Conservation (phyloP, 495 filamentous ascomycete genomes). For the Penicillium longicatenatum region DNA sequence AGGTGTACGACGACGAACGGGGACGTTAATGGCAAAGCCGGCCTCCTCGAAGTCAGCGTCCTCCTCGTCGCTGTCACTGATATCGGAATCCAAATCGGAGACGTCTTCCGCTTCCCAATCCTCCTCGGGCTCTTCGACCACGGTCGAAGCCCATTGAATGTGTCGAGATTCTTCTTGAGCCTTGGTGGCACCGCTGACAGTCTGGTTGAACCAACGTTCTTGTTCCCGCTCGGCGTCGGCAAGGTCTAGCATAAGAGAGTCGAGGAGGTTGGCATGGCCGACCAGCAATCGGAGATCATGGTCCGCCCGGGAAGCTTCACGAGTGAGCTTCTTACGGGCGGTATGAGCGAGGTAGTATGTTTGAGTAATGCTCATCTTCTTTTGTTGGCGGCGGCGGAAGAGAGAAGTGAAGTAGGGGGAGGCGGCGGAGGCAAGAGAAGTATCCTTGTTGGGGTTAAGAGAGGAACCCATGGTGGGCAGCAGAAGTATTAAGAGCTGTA, state of each 20-base stretch:
- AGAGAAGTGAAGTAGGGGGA: constrained; percentile 40
- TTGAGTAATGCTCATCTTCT: constrained; percentile 95
- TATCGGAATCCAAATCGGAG: constrained; percentile 55
- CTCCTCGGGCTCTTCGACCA: constrained; percentile 73
- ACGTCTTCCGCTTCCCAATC: constrained; percentile 66
- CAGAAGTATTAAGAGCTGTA: constrained; percentile 29
- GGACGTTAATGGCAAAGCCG: constrained; percentile 38
- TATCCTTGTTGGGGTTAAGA: constrained; percentile 20
- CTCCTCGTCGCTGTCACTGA: constrained; percentile 63
- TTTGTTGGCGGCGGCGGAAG: constrained; percentile 50
- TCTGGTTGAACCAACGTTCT: constrained; percentile 97
- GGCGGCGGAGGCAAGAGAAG: constrained; percentile 20
- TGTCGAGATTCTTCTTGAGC: constrained; percentile 59
- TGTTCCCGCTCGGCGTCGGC: constrained; percentile 93
- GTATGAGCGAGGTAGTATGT: constrained; percentile 97
- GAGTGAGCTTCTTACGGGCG: constrained; percentile 91
- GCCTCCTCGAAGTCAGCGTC: constrained; percentile 56
- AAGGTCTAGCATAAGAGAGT: constrained; percentile 93
- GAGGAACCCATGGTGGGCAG: constrained; percentile 27
- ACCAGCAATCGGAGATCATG: constrained; percentile 94
- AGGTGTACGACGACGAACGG: constrained; percentile 41
- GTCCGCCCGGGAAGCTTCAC: constrained; percentile 83
- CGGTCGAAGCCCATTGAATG: constrained; percentile 85
- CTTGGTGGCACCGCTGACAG: constrained; percentile 72
- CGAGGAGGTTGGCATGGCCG: constrained; percentile 96